Conservation (phyloP, 306 rosid genomes). For the Vigna unguiculata region DNA sequence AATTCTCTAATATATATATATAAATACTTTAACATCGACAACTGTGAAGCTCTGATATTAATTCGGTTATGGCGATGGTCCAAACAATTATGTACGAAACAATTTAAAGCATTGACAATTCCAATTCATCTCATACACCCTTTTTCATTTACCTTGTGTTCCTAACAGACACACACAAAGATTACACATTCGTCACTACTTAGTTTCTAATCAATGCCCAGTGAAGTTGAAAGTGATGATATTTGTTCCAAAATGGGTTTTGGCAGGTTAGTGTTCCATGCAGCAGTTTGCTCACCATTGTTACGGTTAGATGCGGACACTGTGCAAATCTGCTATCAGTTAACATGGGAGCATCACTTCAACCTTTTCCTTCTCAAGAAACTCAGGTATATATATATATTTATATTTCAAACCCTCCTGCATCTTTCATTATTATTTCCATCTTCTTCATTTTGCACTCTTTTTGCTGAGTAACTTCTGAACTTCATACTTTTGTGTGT, state of each 20-base stretch:
- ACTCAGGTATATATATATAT: constrained; percentile 59
- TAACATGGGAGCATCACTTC: constrained; percentile 78
- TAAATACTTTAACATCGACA: not conserved
- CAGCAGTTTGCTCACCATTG: constrained; percentile 68
- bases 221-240: constrained; percentile 29
- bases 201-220: not conserved
- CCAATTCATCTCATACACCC: constrained; percentile 13
- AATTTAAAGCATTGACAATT: constrained; percentile 25
- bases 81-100: constrained; percentile 7
- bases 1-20: not conserved
- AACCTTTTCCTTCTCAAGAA: constrained; percentile 64
- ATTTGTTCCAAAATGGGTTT: constrained; percentile 29
- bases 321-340: constrained; percentile 93
- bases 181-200: not conserved
- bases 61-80: constrained; percentile 5
- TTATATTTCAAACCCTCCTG: not conserved
- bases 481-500: not conserved
- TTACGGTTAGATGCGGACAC: constrained; percentile 97
- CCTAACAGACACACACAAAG: constrained; percentile 3
- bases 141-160: not conserved
- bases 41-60: constrained; percentile 29
- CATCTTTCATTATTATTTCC: not conserved
- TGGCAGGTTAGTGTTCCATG: constrained; percentile 97
- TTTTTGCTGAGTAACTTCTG: not conserved
- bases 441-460: not conserved